A percentile compares a stretch with the other conserved stretches of the same genome.
Evolutionary conservation across 768 basidiomycete species (phyloP).

Genomic region (Melanogaster broomeanus): DNA sequence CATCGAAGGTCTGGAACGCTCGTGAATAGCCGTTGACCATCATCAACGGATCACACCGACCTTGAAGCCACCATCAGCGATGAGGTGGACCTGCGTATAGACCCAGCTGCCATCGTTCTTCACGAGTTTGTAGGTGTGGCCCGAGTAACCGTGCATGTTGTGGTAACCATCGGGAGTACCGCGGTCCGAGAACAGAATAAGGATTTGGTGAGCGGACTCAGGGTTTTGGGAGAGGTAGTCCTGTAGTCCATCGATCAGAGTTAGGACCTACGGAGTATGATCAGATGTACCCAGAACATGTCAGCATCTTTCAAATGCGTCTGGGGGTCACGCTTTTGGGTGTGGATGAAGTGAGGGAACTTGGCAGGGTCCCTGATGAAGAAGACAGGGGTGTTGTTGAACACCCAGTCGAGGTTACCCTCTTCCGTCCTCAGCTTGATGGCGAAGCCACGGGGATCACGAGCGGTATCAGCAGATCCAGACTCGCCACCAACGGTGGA

Average conservation of each 20-base stretch:
- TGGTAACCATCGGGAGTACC: slow-evolving; percentile 91
- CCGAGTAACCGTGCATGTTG: slow-evolving; percentile 89
- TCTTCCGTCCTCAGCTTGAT: slow-evolving; percentile 86
- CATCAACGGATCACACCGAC: slow-evolving; percentile 30
- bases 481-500: slow-evolving; percentile 90
- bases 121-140: slow-evolving; percentile 89
- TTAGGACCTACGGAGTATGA: neutral
- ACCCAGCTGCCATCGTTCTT: slow-evolving; percentile 82
- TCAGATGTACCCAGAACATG: slow-evolving; percentile 67
- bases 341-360: slow-evolving; percentile 95
- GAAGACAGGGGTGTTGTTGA: slow-evolving; percentile 93
- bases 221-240: slow-evolving; percentile 89
- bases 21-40: neutral
- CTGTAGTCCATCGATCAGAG: slow-evolving; percentile 38
- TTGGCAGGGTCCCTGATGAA: slow-evolving; percentile 85
- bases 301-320: slow-evolving; percentile 89
- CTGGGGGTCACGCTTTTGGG: slow-evolving; percentile 88
- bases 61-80: slow-evolving; percentile 81
- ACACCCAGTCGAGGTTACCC: slow-evolving; percentile 91
- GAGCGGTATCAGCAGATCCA: slow-evolving; percentile 89
- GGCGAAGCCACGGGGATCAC: slow-evolving; percentile 94
- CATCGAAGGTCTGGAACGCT: slow-evolving; percentile 61
- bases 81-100: slow-evolving; percentile 87
- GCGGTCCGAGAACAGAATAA: slow-evolving; percentile 94
- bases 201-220: slow-evolving; percentile 85